Evolutionary conservation across 2,329 filamentous ascomycete genomes (phyloP), one percentile per base, ranked within the genome.

Genomic region (Colletotrichum agaves): DNA sequence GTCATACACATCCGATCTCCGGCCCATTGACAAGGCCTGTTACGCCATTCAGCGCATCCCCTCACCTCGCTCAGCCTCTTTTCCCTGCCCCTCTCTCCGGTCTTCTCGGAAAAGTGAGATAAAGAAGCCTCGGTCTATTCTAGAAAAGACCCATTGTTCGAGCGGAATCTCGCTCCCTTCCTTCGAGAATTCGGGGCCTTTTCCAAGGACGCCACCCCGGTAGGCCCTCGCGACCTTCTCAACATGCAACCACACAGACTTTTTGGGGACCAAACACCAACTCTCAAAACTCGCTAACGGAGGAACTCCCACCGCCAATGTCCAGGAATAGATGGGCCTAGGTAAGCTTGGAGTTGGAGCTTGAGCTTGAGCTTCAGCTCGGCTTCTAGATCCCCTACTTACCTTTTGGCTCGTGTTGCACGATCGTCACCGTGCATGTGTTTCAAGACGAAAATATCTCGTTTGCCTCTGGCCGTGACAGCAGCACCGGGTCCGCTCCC

Each of bases 181-280:
- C 41, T 65, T 59, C 23, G 53, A 43, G 23, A 65, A 56, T 23
- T 35, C 27, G 31, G 64, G 39, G 8, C 31, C 17, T 50, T 17
- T 43, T 57, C 41, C 35, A 49, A 50, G 41, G 50, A 53, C 33
- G 47, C 65, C 46, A 49, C 41, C 33, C 33, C 47, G 61, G 61
- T 21, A 37, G 35, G 35, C 37, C 52, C 47, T 43, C 37, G 46
- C 46, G 53, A 61, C 61, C 64, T 52, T 67, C 15, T n/a, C 27
- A 46, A 31, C 27, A 31, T 53, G 59, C 61, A 47, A 53, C 59
- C 61, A 60, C 65, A 65, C 65, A 60, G 65, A 65, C 61, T 27
- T 27, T 64, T 61, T 13, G 13, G 55, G 46, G 53, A 53, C 61
- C 52, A 39, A 60, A 39, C 46, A 27, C 33, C 31, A 43, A 63